phyloP scores from a whole-genome alignment of 2,329 filamentous ascomycete species.

The Cladorrhinum sp. region DNA sequence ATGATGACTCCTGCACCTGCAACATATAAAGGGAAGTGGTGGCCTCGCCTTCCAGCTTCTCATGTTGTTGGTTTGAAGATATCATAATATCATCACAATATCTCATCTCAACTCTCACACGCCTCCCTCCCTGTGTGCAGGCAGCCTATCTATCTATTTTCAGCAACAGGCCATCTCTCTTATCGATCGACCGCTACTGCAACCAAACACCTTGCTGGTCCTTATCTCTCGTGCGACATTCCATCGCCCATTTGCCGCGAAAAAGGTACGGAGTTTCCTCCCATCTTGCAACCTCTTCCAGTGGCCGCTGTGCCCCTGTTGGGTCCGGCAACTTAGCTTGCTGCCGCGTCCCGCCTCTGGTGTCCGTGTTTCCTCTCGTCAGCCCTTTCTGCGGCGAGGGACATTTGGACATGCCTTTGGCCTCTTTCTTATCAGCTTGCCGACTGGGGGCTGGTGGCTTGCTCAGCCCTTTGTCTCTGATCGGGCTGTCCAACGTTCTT shows the following conservation, averaged over 20 bases:
- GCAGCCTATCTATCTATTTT: slow-evolving; percentile 16
- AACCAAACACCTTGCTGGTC: slow-evolving; percentile 20
- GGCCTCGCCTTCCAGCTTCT: slow-evolving; percentile 5
- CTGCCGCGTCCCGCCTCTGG: slow-evolving; percentile 1
- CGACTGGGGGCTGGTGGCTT: no score
- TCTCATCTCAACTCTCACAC: neutral
- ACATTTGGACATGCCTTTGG: no score
- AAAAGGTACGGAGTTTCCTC: neutral
- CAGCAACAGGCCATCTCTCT: slow-evolving; percentile 13
- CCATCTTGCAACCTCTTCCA: neutral
- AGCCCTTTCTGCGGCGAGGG: slow-evolving; percentile 4
- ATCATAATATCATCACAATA: neutral
- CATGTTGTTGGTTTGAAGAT: neutral
- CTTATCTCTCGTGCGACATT: slow-evolving; percentile 25
- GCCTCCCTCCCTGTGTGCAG: neutral
- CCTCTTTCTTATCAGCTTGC: slow-evolving; percentile 16
- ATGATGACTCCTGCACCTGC: neutral
- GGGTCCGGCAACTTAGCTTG: neutral
- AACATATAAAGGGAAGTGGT: slow-evolving; percentile 17
- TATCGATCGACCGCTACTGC: slow-evolving; percentile 16
- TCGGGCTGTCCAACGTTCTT: neutral
- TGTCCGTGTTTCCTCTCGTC: slow-evolving; percentile 2
- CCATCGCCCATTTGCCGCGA: slow-evolving; percentile 5
- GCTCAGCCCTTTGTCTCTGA: neutral
- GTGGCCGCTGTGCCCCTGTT: neutral